These are phyloP conservation scores for Dorcoceras hygrometricum DNA, from an alignment of 257 asterid species.

Conservation along the genomic window DNA sequence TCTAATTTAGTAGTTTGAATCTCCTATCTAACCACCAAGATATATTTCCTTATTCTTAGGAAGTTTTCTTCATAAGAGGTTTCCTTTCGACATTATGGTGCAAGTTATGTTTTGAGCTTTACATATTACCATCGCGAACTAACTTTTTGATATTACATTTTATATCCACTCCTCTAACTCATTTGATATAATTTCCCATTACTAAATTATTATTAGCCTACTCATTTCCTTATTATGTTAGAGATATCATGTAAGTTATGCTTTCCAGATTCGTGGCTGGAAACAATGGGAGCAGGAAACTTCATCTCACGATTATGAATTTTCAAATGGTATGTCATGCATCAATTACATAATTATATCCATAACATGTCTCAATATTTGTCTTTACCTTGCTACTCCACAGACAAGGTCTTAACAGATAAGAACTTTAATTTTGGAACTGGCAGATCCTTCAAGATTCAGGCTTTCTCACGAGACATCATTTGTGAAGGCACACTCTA, in stretches of 20 bases:
- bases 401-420: slow-evolving; percentile 15
- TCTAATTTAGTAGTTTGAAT: not conserved
- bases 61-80: not conserved
- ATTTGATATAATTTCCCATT: not conserved
- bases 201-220: not conserved
- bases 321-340: slow-evolving; percentile 58
- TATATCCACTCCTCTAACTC: not conserved
- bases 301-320: slow-evolving; percentile 65
- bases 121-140: not conserved
- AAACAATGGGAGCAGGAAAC: slow-evolving; percentile 94
- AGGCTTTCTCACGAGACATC: slow-evolving; percentile 94
- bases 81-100: not conserved
- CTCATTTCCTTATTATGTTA: not conserved
- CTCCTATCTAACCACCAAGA: not conserved
- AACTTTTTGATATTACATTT: not conserved
- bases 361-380: not conserved
- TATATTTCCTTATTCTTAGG: no score
- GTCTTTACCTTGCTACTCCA: slow-evolving; percentile 1
- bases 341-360: not conserved
- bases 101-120: not conserved
- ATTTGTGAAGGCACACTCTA: slow-evolving; percentile 88
- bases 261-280: slow-evolving; percentile 80
- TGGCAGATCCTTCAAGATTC: slow-evolving; percentile 87
- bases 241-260: slow-evolving; percentile 19
- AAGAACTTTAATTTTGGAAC: slow-evolving; percentile 20